Conservation (phyloP, 106 monocot species). For the Cymbidium sinense region DNA sequence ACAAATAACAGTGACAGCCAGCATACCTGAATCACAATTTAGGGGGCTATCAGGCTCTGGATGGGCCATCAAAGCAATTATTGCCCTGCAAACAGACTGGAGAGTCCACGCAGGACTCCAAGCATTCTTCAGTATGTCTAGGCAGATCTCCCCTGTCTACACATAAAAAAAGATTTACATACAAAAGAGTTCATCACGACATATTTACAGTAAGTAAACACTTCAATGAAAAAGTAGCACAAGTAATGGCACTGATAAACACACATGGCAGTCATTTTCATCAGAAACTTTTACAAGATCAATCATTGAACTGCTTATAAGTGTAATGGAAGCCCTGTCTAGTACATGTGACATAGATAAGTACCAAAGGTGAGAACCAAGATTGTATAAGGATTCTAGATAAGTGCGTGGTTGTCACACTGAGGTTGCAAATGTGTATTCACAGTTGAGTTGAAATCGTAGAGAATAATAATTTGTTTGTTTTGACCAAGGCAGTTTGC, state of each 20-base stretch:
- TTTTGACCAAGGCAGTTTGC: too few species aligned
- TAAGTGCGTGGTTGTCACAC: too few species aligned
- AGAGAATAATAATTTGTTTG: too few species aligned
- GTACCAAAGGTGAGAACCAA: too few species aligned
- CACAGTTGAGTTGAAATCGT: too few species aligned
- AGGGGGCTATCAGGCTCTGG: constrained; percentile 96
- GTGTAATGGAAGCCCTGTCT: too few species aligned
- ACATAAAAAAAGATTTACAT: constrained; percentile 6
- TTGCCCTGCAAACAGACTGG: constrained; percentile 95
- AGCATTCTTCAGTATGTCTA: constrained; percentile 98
- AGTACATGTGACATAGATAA: too few species aligned
- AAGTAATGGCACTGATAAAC: background rate
- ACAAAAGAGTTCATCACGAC: background rate
- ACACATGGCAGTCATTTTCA: background rate
- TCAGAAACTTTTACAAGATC: too few species aligned
- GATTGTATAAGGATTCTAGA: too few species aligned
- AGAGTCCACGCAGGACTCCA: constrained; percentile 99
- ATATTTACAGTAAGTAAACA: background rate
- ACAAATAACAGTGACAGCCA: background rate
- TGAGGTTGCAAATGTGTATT: too few species aligned
- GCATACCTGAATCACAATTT: constrained; percentile 92
- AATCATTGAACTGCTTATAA: too few species aligned
- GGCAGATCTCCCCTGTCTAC: constrained; percentile 94
- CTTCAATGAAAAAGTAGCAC: background rate
- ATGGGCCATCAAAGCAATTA: constrained; percentile 98